Evolutionary conservation across 352 stramenopile genomes (phyloP).

Genomic region (Phytophthora idaei): DNA sequence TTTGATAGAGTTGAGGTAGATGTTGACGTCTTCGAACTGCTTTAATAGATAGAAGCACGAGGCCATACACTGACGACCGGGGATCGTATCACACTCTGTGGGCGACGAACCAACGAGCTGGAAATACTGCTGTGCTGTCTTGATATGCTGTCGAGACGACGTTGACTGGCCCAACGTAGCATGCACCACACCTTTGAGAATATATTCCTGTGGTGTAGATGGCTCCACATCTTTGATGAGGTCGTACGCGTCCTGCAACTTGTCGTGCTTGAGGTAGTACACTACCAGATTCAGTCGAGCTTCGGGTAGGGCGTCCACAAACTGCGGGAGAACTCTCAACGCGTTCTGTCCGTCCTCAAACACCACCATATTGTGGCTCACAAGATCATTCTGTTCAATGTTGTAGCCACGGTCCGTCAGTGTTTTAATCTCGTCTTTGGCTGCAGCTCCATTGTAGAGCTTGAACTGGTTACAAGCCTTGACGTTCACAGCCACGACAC

Average conservation of each 20-base stretch:
- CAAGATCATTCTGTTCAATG: constrained; percentile 93
- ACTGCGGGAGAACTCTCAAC: constrained; percentile 91
- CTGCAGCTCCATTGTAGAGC: constrained; percentile 96
- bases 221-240: constrained; percentile 96
- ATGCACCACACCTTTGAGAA: constrained; percentile 92
- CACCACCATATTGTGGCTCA: constrained; percentile 96
- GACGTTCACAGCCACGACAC: constrained; percentile 93
- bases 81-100: constrained; percentile 97
- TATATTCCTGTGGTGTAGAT: constrained; percentile 93
- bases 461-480: constrained; percentile 98
- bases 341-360: constrained; percentile 95
- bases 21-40: constrained; percentile 97
- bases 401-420: constrained; percentile 91
- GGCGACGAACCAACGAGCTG: constrained; percentile 93
- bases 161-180: constrained; percentile 90
- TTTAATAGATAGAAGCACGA: constrained; percentile 97
- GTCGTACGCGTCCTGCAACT: constrained; percentile 94
- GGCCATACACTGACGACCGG: constrained; percentile 96
- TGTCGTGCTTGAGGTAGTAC: constrained; percentile 92
- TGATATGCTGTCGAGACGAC: constrained; percentile 91
- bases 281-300: constrained; percentile 96
- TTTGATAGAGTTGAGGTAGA: constrained; percentile 97
- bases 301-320: constrained; percentile 94
- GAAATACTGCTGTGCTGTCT: constrained; percentile 94
- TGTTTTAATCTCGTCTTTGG: constrained; percentile 94